Evolutionary conservation across 2,329 filamentous ascomycete species (phyloP), one percentile per base, ranked within the genome.

Genomic region (Calonectria leucothoes): DNA sequence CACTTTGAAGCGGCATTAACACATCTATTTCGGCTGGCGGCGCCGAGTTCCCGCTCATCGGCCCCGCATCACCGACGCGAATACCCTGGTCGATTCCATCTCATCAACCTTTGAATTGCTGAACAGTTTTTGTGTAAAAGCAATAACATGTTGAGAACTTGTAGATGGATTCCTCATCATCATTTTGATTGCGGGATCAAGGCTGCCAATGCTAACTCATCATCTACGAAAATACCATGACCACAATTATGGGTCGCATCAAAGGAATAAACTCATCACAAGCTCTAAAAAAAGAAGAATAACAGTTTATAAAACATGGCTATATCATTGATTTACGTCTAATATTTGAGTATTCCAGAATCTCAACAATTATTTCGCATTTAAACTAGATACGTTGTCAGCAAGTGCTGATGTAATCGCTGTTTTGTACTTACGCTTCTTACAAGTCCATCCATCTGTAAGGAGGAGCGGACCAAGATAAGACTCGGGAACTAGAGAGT

Each of bases 401-500:
- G n/a, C 7, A n/a, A 3, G 4, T n/a, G 17, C 17, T 11, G 2
- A 35, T 6, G 17, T n/a, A 15, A 12, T 52, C 8, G 14, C 20
- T 29, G 1, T 8, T 27, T 20, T 25, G 5, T 33, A 39, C 69
- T 71, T 39, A 61, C 63, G 52, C 29, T 61, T 71, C 69, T 71
- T 71, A 25, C 69, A 71, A 14, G 63, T 66, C 45, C 64, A 39
- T 15, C 69, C 69, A 11, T 17, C 52, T 2, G 33, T 71, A 27
- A 37, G 51, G n/a, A 80, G 66, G 11, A 80, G 52, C 2, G 77
- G 79, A 3, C 79, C 79, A 20, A 80, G 74, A n/a, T 80, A 80
- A 8, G 79, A 79, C 73, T 77, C 73, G 11, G 79, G 79, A 8
- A 80, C 74, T 71, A 7, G 8, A 29, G 10, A 29, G 29, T 70